Evolutionary conservation across 2,329 filamentous ascomycete genomes (phyloP).

Genomic region (Ceratocystis diversiconidia): DNA sequence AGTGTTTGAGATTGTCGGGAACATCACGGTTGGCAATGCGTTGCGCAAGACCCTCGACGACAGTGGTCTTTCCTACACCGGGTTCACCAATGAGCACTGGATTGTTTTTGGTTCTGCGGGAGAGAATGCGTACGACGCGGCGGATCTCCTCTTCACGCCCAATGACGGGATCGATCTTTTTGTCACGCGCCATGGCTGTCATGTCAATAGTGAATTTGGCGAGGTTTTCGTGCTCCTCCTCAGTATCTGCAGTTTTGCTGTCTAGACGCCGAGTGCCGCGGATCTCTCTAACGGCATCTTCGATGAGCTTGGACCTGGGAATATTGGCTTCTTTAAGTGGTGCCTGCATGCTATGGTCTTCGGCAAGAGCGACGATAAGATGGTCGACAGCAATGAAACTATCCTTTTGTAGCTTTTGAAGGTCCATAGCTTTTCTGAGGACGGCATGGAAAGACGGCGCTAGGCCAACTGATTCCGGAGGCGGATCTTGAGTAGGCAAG

Average conservation of each 20-base stretch:
- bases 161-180: conserved; percentile 96
- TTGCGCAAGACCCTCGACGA: conserved; percentile 88
- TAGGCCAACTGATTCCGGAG: conserved; percentile 74
- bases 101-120: conserved; percentile 94
- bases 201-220: conserved; percentile 99
- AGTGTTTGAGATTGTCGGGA: conserved; percentile 84
- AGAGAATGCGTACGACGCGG: conserved; percentile 80
- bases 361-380: conserved; percentile 69
- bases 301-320: conserved; percentile 78
- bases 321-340: conserved; percentile 76
- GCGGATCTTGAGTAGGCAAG: conserved; percentile 84
- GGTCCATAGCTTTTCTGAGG: conserved; percentile 67
- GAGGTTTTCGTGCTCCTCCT: conserved; percentile 85
- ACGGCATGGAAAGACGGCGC: conserved; percentile 71
- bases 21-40: conserved; percentile 95
- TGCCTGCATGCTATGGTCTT: conserved; percentile 60
- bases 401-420: conserved; percentile 97
- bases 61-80: conserved; percentile 95
- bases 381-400: conserved; percentile 90
- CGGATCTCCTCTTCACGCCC: conserved; percentile 92
- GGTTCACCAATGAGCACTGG: conserved; percentile 95
- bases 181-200: conserved; percentile 89
- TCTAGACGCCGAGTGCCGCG: conserved; percentile 87
- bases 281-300: conserved; percentile 81
- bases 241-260: conserved; percentile 86